phyloP scores from a whole-genome alignment of 2,329 filamentous ascomycete species.

The Cercospora sp. region DNA sequence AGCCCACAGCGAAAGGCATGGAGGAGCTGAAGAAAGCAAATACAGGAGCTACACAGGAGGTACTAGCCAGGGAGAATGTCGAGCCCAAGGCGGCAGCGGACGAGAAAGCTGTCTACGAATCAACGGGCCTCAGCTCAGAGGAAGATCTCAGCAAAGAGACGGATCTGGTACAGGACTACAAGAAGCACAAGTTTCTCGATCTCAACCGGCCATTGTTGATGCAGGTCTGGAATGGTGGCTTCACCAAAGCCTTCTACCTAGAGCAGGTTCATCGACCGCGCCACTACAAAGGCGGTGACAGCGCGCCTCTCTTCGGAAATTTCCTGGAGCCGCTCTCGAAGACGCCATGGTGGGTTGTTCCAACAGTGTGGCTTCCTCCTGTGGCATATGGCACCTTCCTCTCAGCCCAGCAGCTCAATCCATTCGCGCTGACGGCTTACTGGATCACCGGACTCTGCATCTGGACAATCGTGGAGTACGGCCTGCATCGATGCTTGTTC shows the following conservation, averaged over 20 bases:
- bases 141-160: conserved; percentile 88
- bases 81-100: conserved; percentile 25
- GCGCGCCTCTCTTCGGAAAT: conserved; percentile 93
- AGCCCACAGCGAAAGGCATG: conserved; percentile 51
- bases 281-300: conserved; percentile 91
- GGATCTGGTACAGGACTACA: conserved; percentile 72
- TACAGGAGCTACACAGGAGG: conserved; percentile 48
- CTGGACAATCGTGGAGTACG: conserved; percentile 90
- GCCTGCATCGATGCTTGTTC: conserved; percentile 86
- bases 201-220: conserved; percentile 78
- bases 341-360: conserved; percentile 92
- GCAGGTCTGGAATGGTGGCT: conserved; percentile 85
- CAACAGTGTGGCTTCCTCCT: conserved; percentile 78
- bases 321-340: conserved; percentile 96
- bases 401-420: conserved; percentile 60
- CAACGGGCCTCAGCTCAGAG: conserved; percentile 83
- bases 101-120: conserved; percentile 51
- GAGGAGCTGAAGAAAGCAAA: conserved; percentile 49
- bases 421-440: conserved; percentile 56
- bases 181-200: conserved; percentile 91
- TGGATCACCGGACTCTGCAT: conserved; percentile 70
- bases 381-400: conserved; percentile 71
- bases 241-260: conserved; percentile 93
- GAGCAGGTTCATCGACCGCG: conserved; percentile 93
- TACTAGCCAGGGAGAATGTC: conserved; percentile 42